phyloP scores from a whole-genome alignment of 2,329 filamentous ascomycete genomes.

The Penicillium rolfsii region DNA sequence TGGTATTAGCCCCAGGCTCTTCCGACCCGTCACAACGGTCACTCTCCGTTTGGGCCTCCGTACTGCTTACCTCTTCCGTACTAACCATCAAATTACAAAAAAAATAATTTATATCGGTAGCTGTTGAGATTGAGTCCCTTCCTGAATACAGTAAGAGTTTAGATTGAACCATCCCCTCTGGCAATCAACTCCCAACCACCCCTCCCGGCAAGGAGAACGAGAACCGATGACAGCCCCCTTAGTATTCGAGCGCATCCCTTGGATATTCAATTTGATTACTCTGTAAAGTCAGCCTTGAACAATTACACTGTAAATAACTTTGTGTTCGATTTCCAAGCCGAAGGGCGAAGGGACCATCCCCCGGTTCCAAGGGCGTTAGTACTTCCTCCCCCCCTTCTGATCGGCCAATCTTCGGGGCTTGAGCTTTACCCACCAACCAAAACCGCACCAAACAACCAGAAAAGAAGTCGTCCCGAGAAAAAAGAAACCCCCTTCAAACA shows the following conservation, averaged over 20 bases:
- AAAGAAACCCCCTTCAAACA: background rate
- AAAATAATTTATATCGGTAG: background rate
- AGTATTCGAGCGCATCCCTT: slow-evolving; percentile 10
- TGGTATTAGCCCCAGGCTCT: background rate
- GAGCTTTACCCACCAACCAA: slow-evolving; percentile 6
- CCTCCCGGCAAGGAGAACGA: slow-evolving; percentile 16
- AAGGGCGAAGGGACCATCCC: background rate
- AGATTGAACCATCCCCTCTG: background rate
- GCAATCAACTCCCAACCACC: slow-evolving; percentile 8
- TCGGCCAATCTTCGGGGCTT: slow-evolving; percentile 23
- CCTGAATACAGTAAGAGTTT: background rate
- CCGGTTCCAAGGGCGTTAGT: slow-evolving; percentile 14
- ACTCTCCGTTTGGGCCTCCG: slow-evolving; percentile 3
- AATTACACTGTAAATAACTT: background rate
- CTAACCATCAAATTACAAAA: background rate
- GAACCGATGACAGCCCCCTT: slow-evolving; percentile 3
- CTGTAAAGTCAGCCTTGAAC: background rate
- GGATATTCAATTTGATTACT: background rate
- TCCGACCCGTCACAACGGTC: slow-evolving; percentile 7
- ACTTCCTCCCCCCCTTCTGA: slow-evolving; percentile 12
- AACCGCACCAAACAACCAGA: slow-evolving; percentile 1
- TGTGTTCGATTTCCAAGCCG: slow-evolving; percentile 4
- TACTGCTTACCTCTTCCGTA: background rate
- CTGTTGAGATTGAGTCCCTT: background rate
- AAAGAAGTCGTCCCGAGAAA: slow-evolving; percentile 6